Base-by-base conservation (phyloP, 257 asterid genomes). In the Penstemon davidsonii region DNA sequence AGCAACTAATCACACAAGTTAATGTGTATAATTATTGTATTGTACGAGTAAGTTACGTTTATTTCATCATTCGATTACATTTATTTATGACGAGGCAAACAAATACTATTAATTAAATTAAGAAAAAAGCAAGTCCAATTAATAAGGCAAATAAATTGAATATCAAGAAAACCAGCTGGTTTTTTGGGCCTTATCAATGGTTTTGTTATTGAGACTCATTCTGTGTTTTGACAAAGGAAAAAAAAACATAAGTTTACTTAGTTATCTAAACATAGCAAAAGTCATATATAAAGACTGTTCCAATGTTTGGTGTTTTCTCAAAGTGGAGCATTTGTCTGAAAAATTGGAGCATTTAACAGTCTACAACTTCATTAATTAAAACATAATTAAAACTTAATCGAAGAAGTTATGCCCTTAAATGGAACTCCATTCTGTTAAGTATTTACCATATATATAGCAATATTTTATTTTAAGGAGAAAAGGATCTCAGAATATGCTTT, bases 401-500 rank as follows among this genome's bases (percentile, higher is more conserved):
- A 51, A n/a, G 53, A 39, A 66, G 47, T 53, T 3, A 63, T 63
- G 38, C 33, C 8, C 45, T 18, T 62, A 8, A 53, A 52, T 55
- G 46, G 12, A 54, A 43, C 53, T 13, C 8, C 47, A 46, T 41
- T 45, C 11, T 13, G 47, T 43, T 39, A 37, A 39, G 25, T 12
- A 25, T 25, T 25, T 25, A 15, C 18, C 18, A 25, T 25, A 25
- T 25, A 25, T 36, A 61, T 67, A 19, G 3, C 45, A 8, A 63
- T 56, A 36, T 15, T 39, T 62, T 61, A 47, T 38, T 39, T 66
- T 3, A 12, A 4, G 61, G 68, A 55, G 6, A 5, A 6, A 57
- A 12, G 51, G 5, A 40, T 56, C 36, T 8, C 9, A 25, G 58
- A 63, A 75, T 69, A 63, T 63, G 79, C 72, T 69, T 5, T 4